These are phyloP conservation scores for Spinellus fusiger DNA, from an alignment of 192 early-diverging fungal genomes.

Conservation along the genomic window DNA sequence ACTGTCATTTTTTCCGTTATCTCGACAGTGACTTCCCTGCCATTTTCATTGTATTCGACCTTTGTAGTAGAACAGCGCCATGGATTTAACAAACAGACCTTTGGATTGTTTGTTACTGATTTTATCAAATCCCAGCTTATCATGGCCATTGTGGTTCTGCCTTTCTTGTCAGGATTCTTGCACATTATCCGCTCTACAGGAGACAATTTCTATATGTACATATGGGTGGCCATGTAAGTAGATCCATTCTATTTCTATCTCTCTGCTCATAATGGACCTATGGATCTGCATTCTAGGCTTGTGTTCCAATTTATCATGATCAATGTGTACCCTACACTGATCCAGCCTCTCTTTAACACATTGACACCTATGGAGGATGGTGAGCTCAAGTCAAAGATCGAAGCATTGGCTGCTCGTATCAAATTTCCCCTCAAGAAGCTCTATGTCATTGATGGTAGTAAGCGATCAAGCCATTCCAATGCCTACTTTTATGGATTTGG, in stretches of 20 bases:
- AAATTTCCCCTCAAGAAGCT: conserved; percentile 90
- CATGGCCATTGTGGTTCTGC: conserved; percentile 65
- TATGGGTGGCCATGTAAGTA: conserved; percentile 84
- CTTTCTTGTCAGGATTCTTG: conserved; percentile 73
- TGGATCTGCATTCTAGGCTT: conserved; percentile 35
- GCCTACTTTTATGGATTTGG: conserved; percentile 97
- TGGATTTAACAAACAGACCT: conserved; percentile 95
- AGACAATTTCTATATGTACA: conserved; percentile 81
- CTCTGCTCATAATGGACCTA: neutral
- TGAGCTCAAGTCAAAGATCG: conserved; percentile 72
- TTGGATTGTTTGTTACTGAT: conserved; percentile 74
- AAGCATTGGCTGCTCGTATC: conserved; percentile 72
- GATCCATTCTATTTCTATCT: neutral
- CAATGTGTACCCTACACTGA: conserved; percentile 86
- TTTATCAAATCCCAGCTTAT: conserved; percentile 67
- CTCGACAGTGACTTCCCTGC: conserved; percentile 63
- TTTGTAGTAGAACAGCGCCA: conserved; percentile 95
- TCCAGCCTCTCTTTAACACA: conserved; percentile 98
- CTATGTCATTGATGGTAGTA: conserved; percentile 93
- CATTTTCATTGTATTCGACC: conserved; percentile 79
- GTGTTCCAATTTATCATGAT: conserved; percentile 67
- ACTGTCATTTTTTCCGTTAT: conserved; percentile 50
- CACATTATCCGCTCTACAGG: conserved; percentile 79
- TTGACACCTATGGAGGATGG: conserved; percentile 82
- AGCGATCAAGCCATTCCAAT: conserved; percentile 87